Base-by-base conservation (phyloP, 2,329 filamentous ascomycete genomes). In the Apiospora pterosperma region DNA sequence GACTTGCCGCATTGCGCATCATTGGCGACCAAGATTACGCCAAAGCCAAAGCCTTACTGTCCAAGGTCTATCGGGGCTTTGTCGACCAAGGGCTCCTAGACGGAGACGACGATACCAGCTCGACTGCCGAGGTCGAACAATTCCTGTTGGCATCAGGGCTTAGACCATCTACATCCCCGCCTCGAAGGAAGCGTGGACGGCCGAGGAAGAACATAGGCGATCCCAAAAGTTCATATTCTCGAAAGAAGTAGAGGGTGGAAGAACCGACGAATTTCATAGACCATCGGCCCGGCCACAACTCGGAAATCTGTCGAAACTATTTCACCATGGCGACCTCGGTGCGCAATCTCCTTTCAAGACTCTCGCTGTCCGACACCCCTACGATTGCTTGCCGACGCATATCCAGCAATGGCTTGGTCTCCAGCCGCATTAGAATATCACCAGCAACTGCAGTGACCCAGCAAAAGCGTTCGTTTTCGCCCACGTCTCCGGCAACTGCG, bases 321-420 rank as follows among this genome's bases (percentile, higher is more conserved):
- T 55, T 25, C 28, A 62, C 28, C 60, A 62, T 62, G 60, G 39
- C 60, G 25, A 8, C 48, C 41, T 36, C 60, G 8, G 6, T 62
- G n/a, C 69, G 68, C 44, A 63, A 68, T 68, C 70, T 75, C 67
- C 68, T 73, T 63, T 60, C 66, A 52, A 69, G 70, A 65, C 67
- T 72, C 1, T 67, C 72, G 1, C n/a, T 68, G 2, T 61, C 63
- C n/a, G 42, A 61, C 34, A 6, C 64, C 28, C 48, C 28, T 19
- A n/a, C 48, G 28, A 34, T 7, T n/a, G 23, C 42, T 16, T 48
- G 23, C 16, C 48, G n/a, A 10, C 48, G 19, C 8, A 19, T n/a
- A n/a, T 28, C 14, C 42, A 14, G 16, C 11, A 48, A 48, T 16
- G 21, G 21, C 21, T 48, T 25, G 11, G 42, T 48, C 25, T 52